phyloP scores from a whole-genome alignment of 768 basidiomycete genomes.

The Pleurotus tuoliensis region DNA sequence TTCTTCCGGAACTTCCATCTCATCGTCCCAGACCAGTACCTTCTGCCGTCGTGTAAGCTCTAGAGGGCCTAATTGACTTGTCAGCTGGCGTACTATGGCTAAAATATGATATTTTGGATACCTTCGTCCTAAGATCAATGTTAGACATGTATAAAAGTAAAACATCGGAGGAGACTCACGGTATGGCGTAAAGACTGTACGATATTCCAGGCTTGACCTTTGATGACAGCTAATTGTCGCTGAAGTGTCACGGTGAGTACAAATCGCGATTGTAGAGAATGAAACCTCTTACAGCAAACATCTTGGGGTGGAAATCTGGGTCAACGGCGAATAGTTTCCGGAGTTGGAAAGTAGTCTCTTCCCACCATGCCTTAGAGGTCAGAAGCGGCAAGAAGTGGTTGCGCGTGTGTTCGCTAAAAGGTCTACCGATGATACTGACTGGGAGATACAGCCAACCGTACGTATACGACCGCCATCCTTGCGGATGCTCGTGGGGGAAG shows the following conservation, averaged over 20 bases:
- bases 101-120: constrained; percentile 18
- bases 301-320: constrained; percentile 85
- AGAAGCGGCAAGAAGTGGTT: constrained; percentile 79
- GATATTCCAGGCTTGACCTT: constrained; percentile 89
- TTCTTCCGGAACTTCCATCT: constrained; percentile 69
- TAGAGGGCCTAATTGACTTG: constrained; percentile 60
- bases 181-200: constrained; percentile 77
- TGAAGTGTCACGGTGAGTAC: constrained; percentile 19
- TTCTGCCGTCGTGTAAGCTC: constrained; percentile 83
- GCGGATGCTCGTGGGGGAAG: constrained; percentile 88
- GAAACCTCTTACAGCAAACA: constrained; percentile 62
- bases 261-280: background rate
- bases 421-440: constrained; percentile 78
- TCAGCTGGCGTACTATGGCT: background rate
- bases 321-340: constrained; percentile 77
- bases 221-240: constrained; percentile 90
- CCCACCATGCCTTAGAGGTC: constrained; percentile 88
- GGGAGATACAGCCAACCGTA: constrained; percentile 89
- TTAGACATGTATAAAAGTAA: constrained; percentile 3
- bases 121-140: constrained; percentile 62
- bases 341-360: constrained; percentile 76
- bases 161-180: constrained; percentile 37
- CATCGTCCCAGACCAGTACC: constrained; percentile 84
- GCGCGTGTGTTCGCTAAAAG: constrained; percentile 80
- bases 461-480: constrained; percentile 73